Evolutionary conservation across 1,139 yeast species (phyloP), one percentile per base, ranked within the genome.

Genomic region (Meyerozyma smithsonii): DNA sequence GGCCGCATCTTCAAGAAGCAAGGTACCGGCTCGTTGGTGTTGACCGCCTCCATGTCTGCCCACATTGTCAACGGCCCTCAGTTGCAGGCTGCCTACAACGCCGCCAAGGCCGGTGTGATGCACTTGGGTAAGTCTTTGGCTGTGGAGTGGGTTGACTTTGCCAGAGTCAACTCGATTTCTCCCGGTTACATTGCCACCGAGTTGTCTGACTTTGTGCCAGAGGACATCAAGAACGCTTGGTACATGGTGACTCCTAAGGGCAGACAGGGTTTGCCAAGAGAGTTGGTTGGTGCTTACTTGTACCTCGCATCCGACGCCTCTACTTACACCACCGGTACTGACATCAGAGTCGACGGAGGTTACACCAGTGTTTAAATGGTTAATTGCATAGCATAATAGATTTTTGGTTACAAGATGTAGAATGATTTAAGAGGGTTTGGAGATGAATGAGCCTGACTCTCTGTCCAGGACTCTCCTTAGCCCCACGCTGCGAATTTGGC

Each of bases 61-160:
- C 75, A 76, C 54, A 77, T 79, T 52, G 84, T 77, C 50, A 79
- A 79, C 59, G 77, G 77, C 54, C 85, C 85, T 36, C 81, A 79
- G 58, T 77, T 77, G 39, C 84, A 79, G 59, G 69, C 77, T 41
- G 74, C 75, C 18, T 77, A 76, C 66, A 77, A 77, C 53, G 81
- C 77, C 34, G 74, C 64, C 40, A 60, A 60, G 52, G 64, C 64
- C 30, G 64, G 55, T 42, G 63, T 58, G 14, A 49, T 58, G 39
- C 64, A 59, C 46, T 54, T 60, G 47, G 61, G 61, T 42, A 59
- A 55, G 48, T 59, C 63, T 12, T 52, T 60, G 43, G 64, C 64
- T 28, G 52, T 58, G 19, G 64, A 60, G 48, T 61, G 63, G 64
- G 63, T 62, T 37, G 47, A 54, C 35, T 59, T 61, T 33, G 66